These are phyloP conservation scores for Trichoderma sp. DNA, from an alignment of 2,329 filamentous ascomycete species.

Conservation along the genomic window DNA sequence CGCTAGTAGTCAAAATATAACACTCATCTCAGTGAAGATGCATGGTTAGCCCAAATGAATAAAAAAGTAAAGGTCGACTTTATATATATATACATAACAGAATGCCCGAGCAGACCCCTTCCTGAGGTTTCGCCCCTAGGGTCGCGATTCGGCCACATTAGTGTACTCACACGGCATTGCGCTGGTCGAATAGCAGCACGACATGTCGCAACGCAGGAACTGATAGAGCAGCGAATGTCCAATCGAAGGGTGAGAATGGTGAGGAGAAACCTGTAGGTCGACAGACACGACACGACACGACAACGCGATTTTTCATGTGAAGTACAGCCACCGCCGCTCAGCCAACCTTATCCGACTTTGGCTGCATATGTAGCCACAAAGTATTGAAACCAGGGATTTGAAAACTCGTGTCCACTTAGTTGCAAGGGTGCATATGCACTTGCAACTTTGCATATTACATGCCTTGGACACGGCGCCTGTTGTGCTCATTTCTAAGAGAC, in stretches of 20 bases:
- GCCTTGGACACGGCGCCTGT: constrained; percentile 5
- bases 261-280: background rate
- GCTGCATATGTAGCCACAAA: constrained; percentile 14
- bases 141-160: constrained; percentile 12
- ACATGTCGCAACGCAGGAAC: constrained; percentile 23
- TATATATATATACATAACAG: constrained; percentile 18
- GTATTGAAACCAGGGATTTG: background rate
- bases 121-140: background rate
- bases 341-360: constrained; percentile 1
- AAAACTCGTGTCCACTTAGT: background rate
- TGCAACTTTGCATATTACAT: background rate
- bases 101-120: background rate
- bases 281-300: constrained; percentile 22
- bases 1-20: background rate
- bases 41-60: background rate
- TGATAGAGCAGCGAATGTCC: constrained; percentile 12
- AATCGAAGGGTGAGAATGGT: background rate
- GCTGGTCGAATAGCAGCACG: constrained; percentile 24
- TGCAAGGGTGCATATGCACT: constrained; percentile 15
- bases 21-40: constrained; percentile 2
- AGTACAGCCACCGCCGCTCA: constrained; percentile 16
- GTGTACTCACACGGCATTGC: constrained; percentile 17
- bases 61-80: constrained; percentile 13
- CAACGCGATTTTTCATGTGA: constrained; percentile 16
- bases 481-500: constrained; percentile 5